Conservation (phyloP, 768 basidiomycete genomes). For the Fistulinella prunicolor region DNA sequence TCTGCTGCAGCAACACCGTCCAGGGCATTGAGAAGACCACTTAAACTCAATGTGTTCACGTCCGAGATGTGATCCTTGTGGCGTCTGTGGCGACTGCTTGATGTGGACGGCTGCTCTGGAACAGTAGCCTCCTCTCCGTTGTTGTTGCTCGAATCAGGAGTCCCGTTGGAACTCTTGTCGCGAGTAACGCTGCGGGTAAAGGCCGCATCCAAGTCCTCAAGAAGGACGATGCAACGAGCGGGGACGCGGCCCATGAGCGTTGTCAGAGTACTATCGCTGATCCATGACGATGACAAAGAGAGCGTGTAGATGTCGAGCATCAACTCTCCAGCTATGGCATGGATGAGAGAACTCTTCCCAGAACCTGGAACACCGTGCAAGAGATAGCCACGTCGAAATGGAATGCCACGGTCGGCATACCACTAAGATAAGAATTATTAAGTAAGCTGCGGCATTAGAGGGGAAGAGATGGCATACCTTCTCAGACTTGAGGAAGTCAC, state of each 20-base stretch:
- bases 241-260: conserved; percentile 87
- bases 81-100: conserved; percentile 42
- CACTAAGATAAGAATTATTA: conserved; percentile 44
- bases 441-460: not conserved
- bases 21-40: conserved; percentile 78
- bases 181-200: conserved; percentile 75
- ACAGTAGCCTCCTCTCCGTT: conserved; percentile 33
- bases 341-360: conserved; percentile 84
- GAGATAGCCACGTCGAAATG: conserved; percentile 86
- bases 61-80: conserved; percentile 64
- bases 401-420: conserved; percentile 93
- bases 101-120: conserved; percentile 28
- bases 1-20: conserved; percentile 88
- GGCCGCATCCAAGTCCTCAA: conserved; percentile 90
- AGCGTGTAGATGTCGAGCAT: conserved; percentile 92
- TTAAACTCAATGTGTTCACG: conserved; percentile 77
- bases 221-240: conserved; percentile 77
- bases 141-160: conserved; percentile 37
- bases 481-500: conserved; percentile 81
- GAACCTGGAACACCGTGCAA: conserved; percentile 83
- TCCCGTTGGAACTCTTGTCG: conserved; percentile 50
- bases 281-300: conserved; percentile 82
- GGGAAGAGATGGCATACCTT: conserved; percentile 47
- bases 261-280: conserved; percentile 82
- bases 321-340: conserved; percentile 84